phyloP scores from a whole-genome alignment of 2,329 filamentous ascomycete species.

The Aureobasidium vineae region DNA sequence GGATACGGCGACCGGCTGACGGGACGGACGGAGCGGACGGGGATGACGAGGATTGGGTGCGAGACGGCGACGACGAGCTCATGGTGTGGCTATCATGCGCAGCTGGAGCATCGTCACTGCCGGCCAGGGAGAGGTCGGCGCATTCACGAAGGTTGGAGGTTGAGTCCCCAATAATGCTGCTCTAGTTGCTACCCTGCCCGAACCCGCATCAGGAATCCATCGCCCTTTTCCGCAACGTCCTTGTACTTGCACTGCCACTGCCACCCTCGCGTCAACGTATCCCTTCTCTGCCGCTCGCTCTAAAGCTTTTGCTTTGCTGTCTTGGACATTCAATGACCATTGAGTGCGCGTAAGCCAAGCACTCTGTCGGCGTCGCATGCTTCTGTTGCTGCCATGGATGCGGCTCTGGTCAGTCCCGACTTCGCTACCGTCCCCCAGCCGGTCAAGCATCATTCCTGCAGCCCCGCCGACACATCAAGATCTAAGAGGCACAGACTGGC shows the following conservation, averaged over 20 bases:
- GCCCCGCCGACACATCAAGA: neutral
- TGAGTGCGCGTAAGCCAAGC: constrained; percentile 5
- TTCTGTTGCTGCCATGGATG: neutral
- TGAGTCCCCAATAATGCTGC: neutral
- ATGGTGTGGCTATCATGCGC: constrained; percentile 3
- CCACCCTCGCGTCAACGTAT: too few relatives aligned
- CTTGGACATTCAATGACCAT: neutral
- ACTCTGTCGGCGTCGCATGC: neutral
- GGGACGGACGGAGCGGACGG: neutral
- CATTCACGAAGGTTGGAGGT: neutral
- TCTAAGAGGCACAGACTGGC: neutral
- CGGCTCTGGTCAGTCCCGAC: neutral
- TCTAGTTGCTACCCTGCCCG: neutral
- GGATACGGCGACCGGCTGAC: constrained; percentile 39
- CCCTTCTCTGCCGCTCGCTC: neutral
- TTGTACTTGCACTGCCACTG: constrained; percentile 9
- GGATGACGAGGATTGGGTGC: neutral
- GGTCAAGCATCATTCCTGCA: neutral
- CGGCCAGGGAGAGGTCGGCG: neutral
- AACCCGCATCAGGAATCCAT: neutral
- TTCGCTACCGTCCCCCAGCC: neutral
- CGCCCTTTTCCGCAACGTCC: neutral
- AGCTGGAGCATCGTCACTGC: neutral
- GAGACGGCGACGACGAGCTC: constrained; percentile 20
- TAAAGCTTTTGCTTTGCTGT: neutral